phyloP scores from a whole-genome alignment of 2,329 filamentous ascomycete genomes.

The Xylariaceae sp. region DNA sequence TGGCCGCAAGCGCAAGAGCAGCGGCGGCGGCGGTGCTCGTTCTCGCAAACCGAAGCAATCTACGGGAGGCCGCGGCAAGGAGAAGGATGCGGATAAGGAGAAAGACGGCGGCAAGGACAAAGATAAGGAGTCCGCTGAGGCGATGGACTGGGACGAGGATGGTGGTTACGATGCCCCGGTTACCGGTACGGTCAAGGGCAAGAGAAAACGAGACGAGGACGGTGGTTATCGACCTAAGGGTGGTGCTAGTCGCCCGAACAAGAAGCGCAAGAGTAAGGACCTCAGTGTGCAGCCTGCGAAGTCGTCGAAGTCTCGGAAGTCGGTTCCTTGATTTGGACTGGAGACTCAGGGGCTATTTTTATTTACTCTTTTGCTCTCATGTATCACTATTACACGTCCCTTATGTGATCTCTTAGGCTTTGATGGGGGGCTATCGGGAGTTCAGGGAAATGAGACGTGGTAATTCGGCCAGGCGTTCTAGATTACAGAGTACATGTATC shows the following conservation, averaged over 20 bases:
- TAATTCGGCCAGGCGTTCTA: constrained; percentile 9
- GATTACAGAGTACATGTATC: constrained; percentile 13
- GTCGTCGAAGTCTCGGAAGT: constrained; percentile 22
- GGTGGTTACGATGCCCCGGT: constrained; percentile 33
- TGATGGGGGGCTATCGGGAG: background rate
- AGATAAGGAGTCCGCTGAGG: constrained; percentile 32
- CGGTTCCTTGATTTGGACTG: constrained; percentile 1
- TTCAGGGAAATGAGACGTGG: constrained; percentile 1
- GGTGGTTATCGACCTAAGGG: constrained; percentile 56
- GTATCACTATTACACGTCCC: constrained; percentile 6
- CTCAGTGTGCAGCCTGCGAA: constrained; percentile 15
- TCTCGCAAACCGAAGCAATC: too few relatives aligned
- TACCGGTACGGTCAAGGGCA: constrained; percentile 40
- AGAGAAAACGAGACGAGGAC: constrained; percentile 57
- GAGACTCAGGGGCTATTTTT: background rate
- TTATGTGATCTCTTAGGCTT: constrained; percentile 6
- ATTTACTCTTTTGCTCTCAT: background rate
- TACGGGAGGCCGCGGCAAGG: constrained; percentile 30
- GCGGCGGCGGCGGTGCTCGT: constrained; percentile 37
- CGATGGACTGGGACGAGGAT: constrained; percentile 40
- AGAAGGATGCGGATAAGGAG: constrained; percentile 19
- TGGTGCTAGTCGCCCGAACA: constrained; percentile 48
- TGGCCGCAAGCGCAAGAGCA: constrained; percentile 33
- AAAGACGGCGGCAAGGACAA: constrained; percentile 31
- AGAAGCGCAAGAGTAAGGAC: constrained; percentile 56